Base-by-base conservation (phyloP, 176 grass and related monocot species). In the Oryza rufipogon region DNA sequence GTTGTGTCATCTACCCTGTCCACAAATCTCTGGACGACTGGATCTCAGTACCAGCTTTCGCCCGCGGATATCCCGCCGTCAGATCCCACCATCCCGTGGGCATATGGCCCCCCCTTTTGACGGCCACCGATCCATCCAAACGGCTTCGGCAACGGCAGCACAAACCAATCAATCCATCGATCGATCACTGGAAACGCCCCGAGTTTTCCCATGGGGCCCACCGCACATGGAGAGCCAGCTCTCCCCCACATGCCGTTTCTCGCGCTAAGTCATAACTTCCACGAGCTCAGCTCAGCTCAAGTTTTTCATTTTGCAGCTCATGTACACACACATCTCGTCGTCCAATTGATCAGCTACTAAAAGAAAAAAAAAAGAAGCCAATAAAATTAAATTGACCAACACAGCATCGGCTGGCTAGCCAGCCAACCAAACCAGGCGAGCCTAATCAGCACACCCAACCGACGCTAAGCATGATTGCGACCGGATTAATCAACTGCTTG, bases 401-500 rank as follows among this genome's bases (percentile, higher is more conserved):
- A 60, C 17, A 60, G 1, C 56, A 60, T 60, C 56, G 1, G 56
- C 56, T n/a, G 56, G 19, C 56, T 20, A 60, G 56, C 19, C 19
- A n/a, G 19, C 56, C 56, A 60, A 9, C 56, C 17, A 60, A 60
- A 5, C 56, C 51, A 56, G 51, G 16, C 6, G 3, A 56, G 51
- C 16, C 51, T 16, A 60, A n/a, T 60, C 56, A 64, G 34, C 80
- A 74, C 34, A 36, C 34, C 70, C 70, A 74, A 36, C 81, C 81
- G 64, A 16, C 56, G 28, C 36, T 16, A 60, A 26, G 9, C 69
- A 64, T 73, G 34, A 73, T 64, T 64, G 80, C 52, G 6, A 7
- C 36, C 67, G 3, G 36, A 73, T 73, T 46, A 64, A 73, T 28
- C 51, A 45, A 32, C 80, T 63, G 22, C 10, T 15, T 72, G 22